Evolutionary conservation across 2,329 filamentous ascomycete genomes (phyloP).

Genomic region (Leptographium galeiforme): DNA sequence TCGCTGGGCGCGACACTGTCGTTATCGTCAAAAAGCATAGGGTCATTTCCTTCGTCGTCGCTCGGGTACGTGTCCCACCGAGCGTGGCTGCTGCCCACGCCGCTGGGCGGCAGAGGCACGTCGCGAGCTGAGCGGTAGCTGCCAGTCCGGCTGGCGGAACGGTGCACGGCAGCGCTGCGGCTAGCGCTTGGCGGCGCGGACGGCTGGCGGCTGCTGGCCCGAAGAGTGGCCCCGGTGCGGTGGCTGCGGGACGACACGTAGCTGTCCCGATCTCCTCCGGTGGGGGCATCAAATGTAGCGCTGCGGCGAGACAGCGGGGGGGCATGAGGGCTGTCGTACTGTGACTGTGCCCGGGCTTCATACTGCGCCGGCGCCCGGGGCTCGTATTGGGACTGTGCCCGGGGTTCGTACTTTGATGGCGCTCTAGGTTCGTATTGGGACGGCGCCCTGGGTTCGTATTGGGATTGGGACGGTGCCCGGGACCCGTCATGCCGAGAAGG

Average conservation of each 20-base stretch:
- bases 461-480: not conserved
- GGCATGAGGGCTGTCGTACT: constrained; percentile 4
- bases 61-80: not conserved
- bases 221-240: constrained; percentile 22
- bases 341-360: not conserved
- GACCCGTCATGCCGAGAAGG: not conserved
- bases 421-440: not conserved
- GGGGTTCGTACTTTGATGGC: not conserved
- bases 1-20: constrained; percentile 45
- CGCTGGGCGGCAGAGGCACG: constrained; percentile 27
- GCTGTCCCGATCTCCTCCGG: constrained; percentile 23
- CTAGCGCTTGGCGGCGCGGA: constrained; percentile 5
- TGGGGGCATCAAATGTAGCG: constrained; percentile 5
- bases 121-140: constrained; percentile 17
- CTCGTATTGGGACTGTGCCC: not conserved
- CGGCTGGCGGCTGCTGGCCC: constrained; percentile 9
- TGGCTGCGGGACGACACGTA: constrained; percentile 31
- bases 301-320: constrained; percentile 12
- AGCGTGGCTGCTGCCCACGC: constrained; percentile 9
- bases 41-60: constrained; percentile 3
- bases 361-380: constrained; percentile 12
- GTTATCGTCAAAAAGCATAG: constrained; percentile 23
- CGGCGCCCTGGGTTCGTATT: not conserved
- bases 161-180: constrained; percentile 4
- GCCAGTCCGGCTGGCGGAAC: constrained; percentile 9